phyloP scores from a whole-genome alignment of 306 rosid genomes.

The Citrullus mucosospermus region DNA sequence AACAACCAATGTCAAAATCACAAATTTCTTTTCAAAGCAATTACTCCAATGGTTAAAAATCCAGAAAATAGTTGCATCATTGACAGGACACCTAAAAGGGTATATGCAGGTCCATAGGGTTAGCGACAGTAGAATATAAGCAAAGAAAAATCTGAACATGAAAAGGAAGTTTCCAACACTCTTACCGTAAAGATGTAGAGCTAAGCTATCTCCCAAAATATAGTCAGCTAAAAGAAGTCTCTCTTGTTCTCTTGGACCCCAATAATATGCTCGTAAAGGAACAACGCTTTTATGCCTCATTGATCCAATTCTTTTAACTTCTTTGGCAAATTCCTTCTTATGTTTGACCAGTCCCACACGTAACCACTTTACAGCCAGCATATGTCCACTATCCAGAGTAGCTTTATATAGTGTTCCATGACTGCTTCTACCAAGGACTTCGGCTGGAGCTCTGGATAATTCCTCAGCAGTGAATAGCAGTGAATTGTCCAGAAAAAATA shows the following conservation, averaged over 20 bases:
- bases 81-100: background rate
- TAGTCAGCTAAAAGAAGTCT: conserved; percentile 93
- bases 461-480: conserved; percentile 84
- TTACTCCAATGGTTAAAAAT: background rate
- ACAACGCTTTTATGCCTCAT: conserved; percentile 85
- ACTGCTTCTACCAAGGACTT: conserved; percentile 98
- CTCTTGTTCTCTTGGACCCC: conserved; percentile 99
- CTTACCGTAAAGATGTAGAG: conserved; percentile 93
- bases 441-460: conserved; percentile 97
- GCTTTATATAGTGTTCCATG: conserved; percentile 97
- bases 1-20: background rate
- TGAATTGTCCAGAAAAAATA: conserved; percentile 73
- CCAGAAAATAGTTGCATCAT: background rate
- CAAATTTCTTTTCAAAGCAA: background rate
- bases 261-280: conserved; percentile 78
- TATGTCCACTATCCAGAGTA: conserved; percentile 79
- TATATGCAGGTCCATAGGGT: background rate
- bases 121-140: background rate
- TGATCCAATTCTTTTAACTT: conserved; percentile 84
- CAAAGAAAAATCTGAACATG: background rate
- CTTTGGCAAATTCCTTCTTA: conserved; percentile 92
- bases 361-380: conserved; percentile 94
- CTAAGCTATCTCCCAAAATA: conserved; percentile 80
- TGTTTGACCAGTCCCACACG: conserved; percentile 90
- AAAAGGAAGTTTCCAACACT: conserved; percentile 7